phyloP scores from a whole-genome alignment of 73 alveolate genomes.

The Paramecium octaurelia region DNA sequence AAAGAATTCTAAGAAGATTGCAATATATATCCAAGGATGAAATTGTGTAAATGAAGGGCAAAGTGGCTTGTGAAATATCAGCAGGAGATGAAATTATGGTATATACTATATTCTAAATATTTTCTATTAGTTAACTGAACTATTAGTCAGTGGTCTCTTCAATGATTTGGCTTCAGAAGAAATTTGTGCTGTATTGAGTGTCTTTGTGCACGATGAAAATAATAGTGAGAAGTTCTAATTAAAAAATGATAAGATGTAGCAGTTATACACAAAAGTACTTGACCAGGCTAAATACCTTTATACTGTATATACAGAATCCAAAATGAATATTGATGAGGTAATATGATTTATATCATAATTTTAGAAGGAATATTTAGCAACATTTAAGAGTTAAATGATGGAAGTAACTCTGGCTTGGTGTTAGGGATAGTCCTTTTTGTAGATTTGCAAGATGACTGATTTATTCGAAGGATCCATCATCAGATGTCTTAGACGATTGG shows the following conservation, averaged over 20 bases:
- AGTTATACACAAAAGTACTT: slow-evolving; percentile 45
- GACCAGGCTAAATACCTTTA: slow-evolving; percentile 83
- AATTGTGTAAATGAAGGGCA: slow-evolving; percentile 95
- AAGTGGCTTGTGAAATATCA: slow-evolving; percentile 98
- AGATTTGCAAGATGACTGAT: slow-evolving; percentile 87
- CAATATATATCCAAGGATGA: slow-evolving; percentile 88
- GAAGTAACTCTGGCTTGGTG: slow-evolving; percentile 92
- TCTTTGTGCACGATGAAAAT: slow-evolving; percentile 83
- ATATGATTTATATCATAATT: slow-evolving; percentile 50
- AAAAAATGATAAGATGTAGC: slow-evolving; percentile 73
- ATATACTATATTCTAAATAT: not conserved
- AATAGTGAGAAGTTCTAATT: slow-evolving; percentile 68
- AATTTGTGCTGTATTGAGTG: slow-evolving; percentile 89
- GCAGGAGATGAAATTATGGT: slow-evolving; percentile 95
- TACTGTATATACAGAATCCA: slow-evolving; percentile 84
- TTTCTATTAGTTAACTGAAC: slow-evolving; percentile 70
- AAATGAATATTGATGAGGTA: slow-evolving; percentile 93
- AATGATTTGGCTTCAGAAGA: slow-evolving; percentile 78
- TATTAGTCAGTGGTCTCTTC: slow-evolving; percentile 86
- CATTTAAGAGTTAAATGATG: slow-evolving; percentile 78
- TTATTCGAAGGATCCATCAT: slow-evolving; percentile 96
- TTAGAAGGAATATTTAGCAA: slow-evolving; percentile 53
- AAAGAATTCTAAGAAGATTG: slow-evolving; percentile 96
- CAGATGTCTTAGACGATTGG: slow-evolving; percentile 92
- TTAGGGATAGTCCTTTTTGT: slow-evolving; percentile 85